Base-by-base conservation (phyloP, 2,329 filamentous ascomycete genomes). In the Pseudocercospora vitis region DNA sequence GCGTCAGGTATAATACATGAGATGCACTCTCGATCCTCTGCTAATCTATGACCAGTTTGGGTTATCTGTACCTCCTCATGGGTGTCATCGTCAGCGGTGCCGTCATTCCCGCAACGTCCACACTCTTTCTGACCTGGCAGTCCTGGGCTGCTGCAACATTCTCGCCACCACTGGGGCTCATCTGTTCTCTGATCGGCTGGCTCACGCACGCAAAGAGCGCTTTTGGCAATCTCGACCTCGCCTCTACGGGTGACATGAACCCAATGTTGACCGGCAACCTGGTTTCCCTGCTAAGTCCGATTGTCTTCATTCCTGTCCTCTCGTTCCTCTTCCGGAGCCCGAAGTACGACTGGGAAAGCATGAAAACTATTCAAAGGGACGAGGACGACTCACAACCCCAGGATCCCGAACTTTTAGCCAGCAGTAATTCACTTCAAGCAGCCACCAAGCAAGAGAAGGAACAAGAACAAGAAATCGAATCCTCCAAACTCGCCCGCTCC, bases 181-280 rank as follows among this genome's bases (percentile, higher is more conserved):
- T 74, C n/a, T 83, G 83, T 59, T 82, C 86, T 1, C 73, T 91
- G 24, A 82, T 85, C 55, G 85, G 86, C 21, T 91, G 88, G 88
- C 80, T 91, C 4, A 86, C 89, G 3, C 89, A 86, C 0, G 81
- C 87, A 6, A 82, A 84, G 63, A 84, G 81, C 63, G 71, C 87
- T 63, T 88, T 82, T 62, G 86, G 86, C 12, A 71, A 73, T 2
- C 78, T 95, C 19, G 81, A 78, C 39, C 86, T 95, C 39, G 78
- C 74, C 0, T 89, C 85, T 63, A 91, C 88, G 0, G 90, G 90
- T 2, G 81, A 35, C 18, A 59, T 70, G 71, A 82, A 87, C 56
- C 87, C 89, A n/a, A 94, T 94, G 89, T 74, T 95, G 28, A 89
- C 87, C 1, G 89, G 89, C 21, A 94, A 95, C 61, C 87, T 95